phyloP scores from a whole-genome alignment of 495 filamentous ascomycete genomes.

The Hypoxylon perforatum region DNA sequence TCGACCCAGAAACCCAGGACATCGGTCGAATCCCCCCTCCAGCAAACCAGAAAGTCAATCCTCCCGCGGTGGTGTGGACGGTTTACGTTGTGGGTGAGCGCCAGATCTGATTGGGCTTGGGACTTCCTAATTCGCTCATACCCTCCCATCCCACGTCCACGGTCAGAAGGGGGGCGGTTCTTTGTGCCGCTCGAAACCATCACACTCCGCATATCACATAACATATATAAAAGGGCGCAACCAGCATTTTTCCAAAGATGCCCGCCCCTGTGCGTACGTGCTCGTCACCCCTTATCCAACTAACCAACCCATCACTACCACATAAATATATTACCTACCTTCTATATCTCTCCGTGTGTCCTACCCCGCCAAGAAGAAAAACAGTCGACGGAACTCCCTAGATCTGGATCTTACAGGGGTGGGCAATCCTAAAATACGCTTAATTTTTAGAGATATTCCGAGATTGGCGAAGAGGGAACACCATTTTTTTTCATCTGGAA shows the following conservation, averaged over 20 bases:
- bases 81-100: slow-evolving; percentile 16
- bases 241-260: slow-evolving; percentile 27
- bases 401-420: slow-evolving; percentile 41
- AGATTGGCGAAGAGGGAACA: slow-evolving; percentile 32
- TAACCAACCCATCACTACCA: background rate
- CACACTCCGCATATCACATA: slow-evolving; percentile 17
- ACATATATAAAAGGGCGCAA: slow-evolving; percentile 32
- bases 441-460: slow-evolving; percentile 37
- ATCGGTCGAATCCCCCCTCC: slow-evolving; percentile 21
- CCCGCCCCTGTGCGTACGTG: slow-evolving; percentile 41
- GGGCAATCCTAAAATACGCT: slow-evolving; percentile 33
- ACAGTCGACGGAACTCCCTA: slow-evolving; percentile 7
- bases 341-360: background rate
- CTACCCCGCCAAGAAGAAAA: slow-evolving; percentile 38
- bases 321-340: no score
- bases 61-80: slow-evolving; percentile 22
- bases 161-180: slow-evolving; percentile 10
- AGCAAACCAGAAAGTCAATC: slow-evolving; percentile 21
- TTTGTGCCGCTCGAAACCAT: slow-evolving; percentile 25
- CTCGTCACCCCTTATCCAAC: slow-evolving; percentile 7
- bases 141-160: slow-evolving; percentile 20
- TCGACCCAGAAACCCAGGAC: slow-evolving; percentile 3
- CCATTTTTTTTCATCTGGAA: slow-evolving; percentile 5
- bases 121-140: slow-evolving; percentile 45
- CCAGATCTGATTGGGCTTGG: slow-evolving; percentile 41